Evolutionary conservation across 345 rosid species (phyloP).

Genomic region (Melastoma malabathricum): DNA sequence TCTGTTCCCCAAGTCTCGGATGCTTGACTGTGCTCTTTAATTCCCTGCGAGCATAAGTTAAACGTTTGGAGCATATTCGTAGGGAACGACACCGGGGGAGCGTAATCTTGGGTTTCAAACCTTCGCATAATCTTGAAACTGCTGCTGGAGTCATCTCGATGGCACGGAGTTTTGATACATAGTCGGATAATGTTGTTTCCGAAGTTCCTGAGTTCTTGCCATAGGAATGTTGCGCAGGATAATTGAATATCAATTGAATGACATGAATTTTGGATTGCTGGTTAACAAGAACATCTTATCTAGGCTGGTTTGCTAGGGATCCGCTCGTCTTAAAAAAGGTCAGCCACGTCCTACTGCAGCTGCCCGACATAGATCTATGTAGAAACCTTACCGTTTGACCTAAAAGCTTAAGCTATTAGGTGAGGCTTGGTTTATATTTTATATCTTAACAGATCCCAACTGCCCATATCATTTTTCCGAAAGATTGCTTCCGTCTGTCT

Average conservation of each 20-base stretch:
- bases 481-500: conserved; percentile 60
- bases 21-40: background rate
- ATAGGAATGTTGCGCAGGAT: too few relatives aligned
- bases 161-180: conserved; percentile 86
- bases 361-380: conserved; percentile 16
- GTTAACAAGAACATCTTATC: conserved; percentile 3
- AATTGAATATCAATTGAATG: background rate
- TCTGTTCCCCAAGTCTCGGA: background rate
- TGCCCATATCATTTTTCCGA: conserved; percentile 41
- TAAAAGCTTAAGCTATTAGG: too few relatives aligned
- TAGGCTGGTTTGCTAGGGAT: conserved; percentile 94
- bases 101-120: conserved; percentile 62
- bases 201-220: too few relatives aligned
- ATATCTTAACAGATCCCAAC: too few relatives aligned
- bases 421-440: too few relatives aligned
- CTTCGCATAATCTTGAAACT: conserved; percentile 53
- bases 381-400: too few relatives aligned
- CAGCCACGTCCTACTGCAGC: conserved; percentile 47
- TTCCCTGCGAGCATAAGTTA: background rate
- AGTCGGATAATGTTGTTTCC: too few relatives aligned
- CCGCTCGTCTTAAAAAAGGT: conserved; percentile 47
- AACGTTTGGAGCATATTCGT: conserved; percentile 4
- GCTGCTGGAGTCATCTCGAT: conserved; percentile 57
- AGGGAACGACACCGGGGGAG: conserved; percentile 97
- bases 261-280: background rate